These are phyloP conservation scores for Gossypium thurberi DNA, from an alignment of 345 rosid species.

Conservation along the genomic window DNA sequence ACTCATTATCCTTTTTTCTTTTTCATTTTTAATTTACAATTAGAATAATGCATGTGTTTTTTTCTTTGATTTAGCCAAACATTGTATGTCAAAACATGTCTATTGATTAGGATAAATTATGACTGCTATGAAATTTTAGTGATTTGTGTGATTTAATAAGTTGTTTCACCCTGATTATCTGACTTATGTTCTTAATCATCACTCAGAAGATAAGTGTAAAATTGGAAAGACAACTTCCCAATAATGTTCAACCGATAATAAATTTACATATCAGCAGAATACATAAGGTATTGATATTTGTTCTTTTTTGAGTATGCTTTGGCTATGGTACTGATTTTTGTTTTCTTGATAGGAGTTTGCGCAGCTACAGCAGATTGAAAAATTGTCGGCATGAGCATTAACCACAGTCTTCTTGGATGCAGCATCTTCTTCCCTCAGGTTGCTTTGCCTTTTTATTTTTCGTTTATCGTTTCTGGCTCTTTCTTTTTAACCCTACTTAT, in stretches of 20 bases:
- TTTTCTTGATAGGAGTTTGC: constrained; percentile 36
- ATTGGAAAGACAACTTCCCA: too few relatives aligned
- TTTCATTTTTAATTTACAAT: not conserved
- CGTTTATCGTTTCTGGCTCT: not conserved
- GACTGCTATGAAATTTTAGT: not conserved
- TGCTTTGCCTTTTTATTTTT: constrained; percentile 21
- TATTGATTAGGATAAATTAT: not conserved
- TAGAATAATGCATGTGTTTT: constrained; percentile 4
- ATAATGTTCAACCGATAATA: too few relatives aligned
- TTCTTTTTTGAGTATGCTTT: not conserved
- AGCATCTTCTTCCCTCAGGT: constrained; percentile 34
- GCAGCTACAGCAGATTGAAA: constrained; percentile 44
- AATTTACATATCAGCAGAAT: too few relatives aligned
- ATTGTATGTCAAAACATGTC: not conserved
- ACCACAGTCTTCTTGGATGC: constrained; percentile 30
- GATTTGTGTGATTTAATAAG: not conserved
- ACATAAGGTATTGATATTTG: too few relatives aligned
- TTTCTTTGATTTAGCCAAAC: not conserved
- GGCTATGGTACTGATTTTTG: constrained; percentile 7
- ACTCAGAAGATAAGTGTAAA: too few relatives aligned
- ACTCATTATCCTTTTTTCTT: not conserved
- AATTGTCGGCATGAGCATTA: constrained; percentile 17
- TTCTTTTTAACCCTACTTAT: constrained; percentile 16
- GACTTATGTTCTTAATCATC: not conserved
- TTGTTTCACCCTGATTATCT: not conserved